phyloP scores from a whole-genome alignment of 2,329 filamentous ascomycete species.

The Verticillium klebahnii region DNA sequence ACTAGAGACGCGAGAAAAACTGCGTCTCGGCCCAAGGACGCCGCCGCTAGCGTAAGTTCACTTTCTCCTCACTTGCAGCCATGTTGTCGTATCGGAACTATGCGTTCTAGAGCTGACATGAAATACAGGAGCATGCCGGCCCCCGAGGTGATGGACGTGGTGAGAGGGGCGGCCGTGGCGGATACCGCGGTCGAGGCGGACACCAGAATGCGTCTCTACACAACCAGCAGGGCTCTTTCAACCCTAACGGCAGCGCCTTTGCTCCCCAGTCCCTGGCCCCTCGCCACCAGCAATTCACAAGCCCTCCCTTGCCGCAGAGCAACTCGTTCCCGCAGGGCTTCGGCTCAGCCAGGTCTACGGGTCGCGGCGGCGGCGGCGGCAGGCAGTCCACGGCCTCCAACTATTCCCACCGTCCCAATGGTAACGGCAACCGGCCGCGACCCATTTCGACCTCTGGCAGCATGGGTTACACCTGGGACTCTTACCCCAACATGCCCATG shows the following conservation, averaged over 20 bases:
- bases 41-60: neutral
- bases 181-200: slow-evolving; percentile 40
- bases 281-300: slow-evolving; percentile 30
- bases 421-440: slow-evolving; percentile 15
- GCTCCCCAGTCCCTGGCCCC: slow-evolving; percentile 20
- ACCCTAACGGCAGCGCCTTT: slow-evolving; percentile 27
- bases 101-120: slow-evolving; percentile 4
- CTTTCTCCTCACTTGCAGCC: neutral
- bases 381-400: slow-evolving; percentile 13
- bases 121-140: slow-evolving; percentile 19
- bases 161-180: slow-evolving; percentile 35
- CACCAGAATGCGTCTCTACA: slow-evolving; percentile 30
- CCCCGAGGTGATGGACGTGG: slow-evolving; percentile 30
- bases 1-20: slow-evolving; percentile 43
- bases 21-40: slow-evolving; percentile 4
- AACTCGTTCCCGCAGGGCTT: slow-evolving; percentile 7
- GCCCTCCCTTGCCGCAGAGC: slow-evolving; percentile 38
- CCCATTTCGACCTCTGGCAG: slow-evolving; percentile 1
- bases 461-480: neutral
- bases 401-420: slow-evolving; percentile 13
- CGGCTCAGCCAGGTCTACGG: slow-evolving; percentile 9
- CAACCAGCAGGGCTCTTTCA: slow-evolving; percentile 25
- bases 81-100: neutral
- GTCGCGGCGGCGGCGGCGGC: slow-evolving; percentile 7
- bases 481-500: slow-evolving; percentile 15